These are phyloP conservation scores for Silene vulgaris DNA, from an alignment of 179 eudicot species.

Conservation along the genomic window DNA sequence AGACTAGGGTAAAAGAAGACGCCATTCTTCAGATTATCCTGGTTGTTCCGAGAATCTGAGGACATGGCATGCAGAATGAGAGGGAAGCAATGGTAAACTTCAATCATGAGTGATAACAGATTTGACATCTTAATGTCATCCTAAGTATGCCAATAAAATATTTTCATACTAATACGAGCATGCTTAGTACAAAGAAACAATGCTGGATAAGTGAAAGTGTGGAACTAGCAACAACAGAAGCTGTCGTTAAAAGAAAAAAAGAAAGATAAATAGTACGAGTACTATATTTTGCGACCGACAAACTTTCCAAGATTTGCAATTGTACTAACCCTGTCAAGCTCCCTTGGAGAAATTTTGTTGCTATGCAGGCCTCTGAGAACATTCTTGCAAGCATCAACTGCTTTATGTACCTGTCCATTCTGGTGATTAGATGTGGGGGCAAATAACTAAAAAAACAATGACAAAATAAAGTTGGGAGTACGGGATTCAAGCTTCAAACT, in stretches of 20 bases:
- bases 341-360: conserved; percentile 67
- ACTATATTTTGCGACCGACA: neutral
- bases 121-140: neutral
- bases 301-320: conserved; percentile 1
- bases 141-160: neutral
- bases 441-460: neutral
- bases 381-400: conserved; percentile 98
- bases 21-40: neutral
- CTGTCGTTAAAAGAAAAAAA: neutral
- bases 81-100: neutral
- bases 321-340: conserved; percentile 84
- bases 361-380: conserved; percentile 89
- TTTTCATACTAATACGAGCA: neutral
- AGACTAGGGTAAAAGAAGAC: neutral
- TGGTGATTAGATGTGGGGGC: conserved; percentile 15
- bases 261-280: neutral
- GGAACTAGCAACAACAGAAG: neutral
- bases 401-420: conserved; percentile 70
- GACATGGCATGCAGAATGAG: neutral
- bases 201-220: neutral
- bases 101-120: neutral
- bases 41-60: neutral
- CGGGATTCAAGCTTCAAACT: conserved; percentile 11
- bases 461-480: conserved; percentile 1
- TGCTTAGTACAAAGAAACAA: neutral